Evolutionary conservation across 495 filamentous ascomycete genomes (phyloP).

Genomic region (Neurospora intermedia): DNA sequence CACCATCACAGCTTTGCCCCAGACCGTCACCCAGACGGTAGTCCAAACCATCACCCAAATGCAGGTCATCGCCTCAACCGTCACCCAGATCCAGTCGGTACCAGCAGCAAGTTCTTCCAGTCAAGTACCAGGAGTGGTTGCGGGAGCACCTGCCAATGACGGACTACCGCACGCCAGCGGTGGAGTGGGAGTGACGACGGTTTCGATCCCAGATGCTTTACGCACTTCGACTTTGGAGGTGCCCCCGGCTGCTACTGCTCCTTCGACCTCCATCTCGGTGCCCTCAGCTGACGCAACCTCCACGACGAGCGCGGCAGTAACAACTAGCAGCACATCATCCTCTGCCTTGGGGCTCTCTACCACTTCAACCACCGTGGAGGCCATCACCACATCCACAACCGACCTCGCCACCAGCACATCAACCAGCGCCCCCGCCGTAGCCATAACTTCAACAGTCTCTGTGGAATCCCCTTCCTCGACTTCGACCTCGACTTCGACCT

Average conservation of each 20-base stretch:
- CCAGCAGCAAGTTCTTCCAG: neutral
- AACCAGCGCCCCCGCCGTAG: neutral
- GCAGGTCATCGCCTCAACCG: neutral
- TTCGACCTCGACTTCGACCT: constrained; percentile 8
- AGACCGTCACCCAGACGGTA: constrained; percentile 25
- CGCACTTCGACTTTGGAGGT: constrained; percentile 11
- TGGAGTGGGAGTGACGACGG: constrained; percentile 19
- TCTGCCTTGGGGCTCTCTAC: neutral
- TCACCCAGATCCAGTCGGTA: neutral
- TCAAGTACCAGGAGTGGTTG: neutral
- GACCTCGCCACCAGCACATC: neutral
- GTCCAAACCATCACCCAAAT: neutral
- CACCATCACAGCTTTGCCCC: constrained; percentile 31
- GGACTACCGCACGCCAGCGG: constrained; percentile 7
- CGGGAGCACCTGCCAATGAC: constrained; percentile 1
- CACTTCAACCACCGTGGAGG: neutral
- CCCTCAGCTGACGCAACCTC: neutral
- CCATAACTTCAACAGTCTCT: constrained; percentile 1
- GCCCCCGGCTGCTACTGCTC: constrained; percentile 6
- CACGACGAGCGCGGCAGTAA: neutral
- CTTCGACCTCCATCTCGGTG: neutral
- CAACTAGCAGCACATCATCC: neutral
- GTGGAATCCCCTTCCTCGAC: constrained; percentile 9
- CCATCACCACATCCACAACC: neutral
- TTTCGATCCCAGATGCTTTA: constrained; percentile 14